A percentile compares a stretch with the other conserved stretches of the same genome.
Evolutionary conservation across 1,139 yeast genomes (phyloP).

Genomic region (Meyerozyma carpophila): DNA sequence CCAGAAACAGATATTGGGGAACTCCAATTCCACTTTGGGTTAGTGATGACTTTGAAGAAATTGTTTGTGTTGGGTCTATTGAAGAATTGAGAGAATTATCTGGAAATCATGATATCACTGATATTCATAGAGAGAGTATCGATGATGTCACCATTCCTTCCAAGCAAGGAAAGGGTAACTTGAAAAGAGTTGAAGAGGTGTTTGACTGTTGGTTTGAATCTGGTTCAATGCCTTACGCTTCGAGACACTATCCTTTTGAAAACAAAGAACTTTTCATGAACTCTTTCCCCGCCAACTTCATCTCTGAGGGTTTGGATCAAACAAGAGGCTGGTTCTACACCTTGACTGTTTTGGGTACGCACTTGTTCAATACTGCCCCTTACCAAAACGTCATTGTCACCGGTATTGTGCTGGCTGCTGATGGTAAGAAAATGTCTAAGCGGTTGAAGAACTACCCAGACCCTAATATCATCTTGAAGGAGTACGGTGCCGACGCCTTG

Average conservation of each 20-base stretch:
- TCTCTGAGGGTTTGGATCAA: constrained; percentile 98
- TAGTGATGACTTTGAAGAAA: constrained; percentile 85
- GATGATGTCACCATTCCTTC: constrained; percentile 94
- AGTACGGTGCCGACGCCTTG: constrained; percentile 96
- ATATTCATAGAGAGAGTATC: constrained; percentile 88
- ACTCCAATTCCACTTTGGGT: constrained; percentile 99
- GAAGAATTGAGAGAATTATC: constrained; percentile 79
- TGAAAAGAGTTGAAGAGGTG: constrained; percentile 93
- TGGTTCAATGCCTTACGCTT: constrained; percentile 98
- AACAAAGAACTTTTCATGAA: constrained; percentile 56
- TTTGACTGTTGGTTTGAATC: constrained; percentile 99
- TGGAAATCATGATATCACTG: constrained; percentile 76
- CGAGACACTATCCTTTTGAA: constrained; percentile 96
- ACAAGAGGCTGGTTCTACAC: constrained; percentile 99
- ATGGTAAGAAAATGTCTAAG: constrained; percentile 99
- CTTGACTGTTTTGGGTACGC: constrained; percentile 91
- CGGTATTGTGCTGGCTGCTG: constrained; percentile 95
- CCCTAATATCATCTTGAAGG: constrained; percentile 73
- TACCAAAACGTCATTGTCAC: constrained; percentile 93
- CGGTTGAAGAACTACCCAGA: constrained; percentile 97
- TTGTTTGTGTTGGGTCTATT: constrained; percentile 89
- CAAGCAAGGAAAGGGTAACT: constrained; percentile 77
- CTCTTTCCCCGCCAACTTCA: constrained; percentile 79
- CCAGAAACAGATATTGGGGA: constrained; percentile 99
- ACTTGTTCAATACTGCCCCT: constrained; percentile 86